Percentiles rank a stretch among this genome's conserved stretches.
phyloP scores from a whole-genome alignment of 2,329 filamentous ascomycete species.

The Fusarium verticillioides region DNA sequence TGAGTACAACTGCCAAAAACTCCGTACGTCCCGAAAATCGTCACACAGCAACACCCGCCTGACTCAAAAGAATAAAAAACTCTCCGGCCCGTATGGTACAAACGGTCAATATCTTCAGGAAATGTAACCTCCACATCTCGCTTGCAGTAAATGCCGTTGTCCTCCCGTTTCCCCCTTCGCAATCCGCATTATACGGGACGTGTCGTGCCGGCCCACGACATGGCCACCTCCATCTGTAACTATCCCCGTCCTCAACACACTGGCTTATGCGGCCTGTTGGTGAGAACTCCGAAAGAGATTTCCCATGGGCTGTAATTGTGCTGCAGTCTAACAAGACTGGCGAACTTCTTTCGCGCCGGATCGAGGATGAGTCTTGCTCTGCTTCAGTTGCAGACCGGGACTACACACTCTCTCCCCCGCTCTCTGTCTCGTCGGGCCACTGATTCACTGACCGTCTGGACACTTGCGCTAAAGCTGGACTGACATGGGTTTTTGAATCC shows the following conservation, averaged over 20 bases:
- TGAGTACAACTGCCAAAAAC: slow-evolving; percentile 8
- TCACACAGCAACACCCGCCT: slow-evolving; percentile 20
- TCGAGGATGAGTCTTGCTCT: not conserved
- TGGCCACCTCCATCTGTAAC: slow-evolving; percentile 4
- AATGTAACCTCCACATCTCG: slow-evolving; percentile 5
- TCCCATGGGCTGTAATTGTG: too few relatives aligned
- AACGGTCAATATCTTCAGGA: not conserved
- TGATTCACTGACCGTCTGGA: not conserved
- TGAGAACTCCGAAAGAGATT: not conserved
- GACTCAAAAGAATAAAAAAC: slow-evolving; percentile 10
- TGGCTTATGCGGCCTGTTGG: not conserved
- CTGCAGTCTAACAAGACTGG: not conserved
- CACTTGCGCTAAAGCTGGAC: too few relatives aligned
- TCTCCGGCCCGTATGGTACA: slow-evolving; percentile 16
- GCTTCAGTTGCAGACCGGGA: not conserved
- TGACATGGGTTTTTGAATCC: not conserved
- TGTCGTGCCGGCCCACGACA: slow-evolving; percentile 15
- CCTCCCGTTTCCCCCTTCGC: slow-evolving; percentile 11
- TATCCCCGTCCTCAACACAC: not conserved
- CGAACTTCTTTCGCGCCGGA: not conserved
- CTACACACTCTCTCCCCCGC: not conserved
- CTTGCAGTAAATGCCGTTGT: slow-evolving; percentile 26
- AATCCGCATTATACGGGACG: slow-evolving; percentile 5
- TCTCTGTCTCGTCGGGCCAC: not conserved
- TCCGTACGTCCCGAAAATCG: slow-evolving; percentile 27